A percentile compares a stretch with the other conserved stretches of the same genome.
Evolutionary conservation across 441 rosid genomes (phyloP).

Genomic region (Populus hybrid): DNA sequence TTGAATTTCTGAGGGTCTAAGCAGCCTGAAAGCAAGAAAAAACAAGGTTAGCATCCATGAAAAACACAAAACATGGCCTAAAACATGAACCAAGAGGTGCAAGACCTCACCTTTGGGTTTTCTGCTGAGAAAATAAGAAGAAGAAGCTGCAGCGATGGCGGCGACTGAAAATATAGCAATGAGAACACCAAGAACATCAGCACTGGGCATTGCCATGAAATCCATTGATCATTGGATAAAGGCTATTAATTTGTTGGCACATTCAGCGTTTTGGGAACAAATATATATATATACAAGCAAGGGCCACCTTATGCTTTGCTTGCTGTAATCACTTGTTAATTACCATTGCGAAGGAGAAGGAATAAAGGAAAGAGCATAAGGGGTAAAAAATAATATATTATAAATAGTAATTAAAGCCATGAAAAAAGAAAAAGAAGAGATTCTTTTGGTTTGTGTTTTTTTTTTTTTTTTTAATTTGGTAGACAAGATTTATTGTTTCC

Average conservation of each 20-base stretch:
- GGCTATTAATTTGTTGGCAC: no score
- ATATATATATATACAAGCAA: not conserved
- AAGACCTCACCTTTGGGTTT: constrained; percentile 9
- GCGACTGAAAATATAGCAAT: constrained; percentile 1
- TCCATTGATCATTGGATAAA: no score
- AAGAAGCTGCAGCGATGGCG: constrained; percentile 7
- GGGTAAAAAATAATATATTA: no score
- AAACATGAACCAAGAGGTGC: not conserved
- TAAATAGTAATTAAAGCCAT: no score
- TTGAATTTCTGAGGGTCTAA: constrained; percentile 29
- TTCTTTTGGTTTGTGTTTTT: no score
- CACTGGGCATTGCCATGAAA: not conserved
- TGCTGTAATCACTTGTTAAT: not conserved
- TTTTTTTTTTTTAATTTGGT: no score
- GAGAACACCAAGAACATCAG: constrained; percentile 3
- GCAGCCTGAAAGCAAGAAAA: constrained; percentile 12
- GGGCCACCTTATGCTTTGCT: not conserved
- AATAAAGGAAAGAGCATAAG: no score
- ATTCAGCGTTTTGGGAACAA: no score
- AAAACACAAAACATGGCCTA: no score
- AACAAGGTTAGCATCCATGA: not conserved
- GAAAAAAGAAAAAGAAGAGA: no score
- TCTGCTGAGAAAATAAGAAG: not conserved
- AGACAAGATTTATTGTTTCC: no score
- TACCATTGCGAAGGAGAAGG: no score